phyloP scores from a whole-genome alignment of 2,329 filamentous ascomycete genomes.

The Neofusicoccum laricinum region DNA sequence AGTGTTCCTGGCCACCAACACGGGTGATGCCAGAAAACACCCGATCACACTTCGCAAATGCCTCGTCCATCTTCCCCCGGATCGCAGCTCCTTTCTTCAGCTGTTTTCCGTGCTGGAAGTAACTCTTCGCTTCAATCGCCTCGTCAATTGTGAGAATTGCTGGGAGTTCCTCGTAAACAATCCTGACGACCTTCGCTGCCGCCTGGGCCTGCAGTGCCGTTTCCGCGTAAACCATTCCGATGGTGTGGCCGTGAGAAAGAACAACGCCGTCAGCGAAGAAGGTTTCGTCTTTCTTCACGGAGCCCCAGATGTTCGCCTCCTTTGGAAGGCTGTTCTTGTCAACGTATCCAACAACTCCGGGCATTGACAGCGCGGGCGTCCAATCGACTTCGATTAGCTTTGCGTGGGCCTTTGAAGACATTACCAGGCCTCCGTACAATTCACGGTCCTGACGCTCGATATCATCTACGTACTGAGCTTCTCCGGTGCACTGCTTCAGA shows the following conservation, averaged over 20 bases:
- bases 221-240: constrained; percentile 81
- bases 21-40: constrained; percentile 78
- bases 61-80: constrained; percentile 59
- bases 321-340: constrained; percentile 77
- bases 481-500: constrained; percentile 86
- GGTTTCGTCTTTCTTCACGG: constrained; percentile 73
- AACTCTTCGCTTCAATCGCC: constrained; percentile 83
- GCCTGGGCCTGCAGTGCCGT: constrained; percentile 73
- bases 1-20: constrained; percentile 95
- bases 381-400: constrained; percentile 79
- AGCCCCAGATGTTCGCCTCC: constrained; percentile 86
- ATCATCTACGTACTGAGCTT: constrained; percentile 93
- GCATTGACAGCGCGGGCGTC: constrained; percentile 72
- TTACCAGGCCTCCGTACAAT: constrained; percentile 78
- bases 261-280: constrained; percentile 92
- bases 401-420: constrained; percentile 84
- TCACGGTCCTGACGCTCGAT: constrained; percentile 82
- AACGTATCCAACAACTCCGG: constrained; percentile 80
- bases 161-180: constrained; percentile 86
- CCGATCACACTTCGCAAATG: constrained; percentile 73
- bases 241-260: constrained; percentile 81
- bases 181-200: constrained; percentile 75
- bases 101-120: constrained; percentile 73
- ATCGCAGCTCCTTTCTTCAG: constrained; percentile 69
- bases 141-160: constrained; percentile 91